Base-by-base conservation (phyloP, 805 yeast genomes). In the Kazachstania viticola region DNA sequence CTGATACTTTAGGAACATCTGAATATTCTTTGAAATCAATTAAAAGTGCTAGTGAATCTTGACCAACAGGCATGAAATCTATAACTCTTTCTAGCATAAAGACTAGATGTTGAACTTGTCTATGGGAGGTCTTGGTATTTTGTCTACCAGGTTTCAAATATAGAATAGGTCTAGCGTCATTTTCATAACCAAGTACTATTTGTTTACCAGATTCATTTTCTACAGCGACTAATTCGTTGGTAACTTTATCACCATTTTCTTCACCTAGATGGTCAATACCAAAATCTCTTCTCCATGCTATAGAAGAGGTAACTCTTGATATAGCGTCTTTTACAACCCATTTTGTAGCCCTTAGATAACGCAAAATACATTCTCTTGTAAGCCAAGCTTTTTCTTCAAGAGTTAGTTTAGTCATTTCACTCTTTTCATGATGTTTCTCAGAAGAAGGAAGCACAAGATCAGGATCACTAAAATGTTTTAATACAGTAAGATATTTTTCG, bases 101-200 rank as follows among this genome's bases (percentile, higher is more conserved):
- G 5, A 91, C 97, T 53, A 91, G 64, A 54, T 85, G 95, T 58
- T 91, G 94, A n/a, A 91, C 95, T 53, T 91, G 99, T 45, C 88
- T 71, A 40, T 75, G 79, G 1, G 91, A 73, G 3, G 91, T 74
- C 49, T 83, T 82, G 12, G 99, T 91, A 61, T 91, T 91, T 59
- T 91, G 98, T 52, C 94, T 72, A 11, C 97, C 97, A 1, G 95
- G 94, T 55, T 82, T 80, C 53, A 91, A 66, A 55, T 88, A 88
- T 22, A 91, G 61, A 49, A 96, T 88, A 4, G 98, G 97, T 52
- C 99, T 73, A 16, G 79, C 69, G 48, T 80, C 85, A 46, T 78
- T 79, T 51, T 91, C 98, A 51, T 64, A 91, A 15, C 99, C 99
- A 29, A 91, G 61, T 32, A 88, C 76, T 16, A 88, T 79, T 57